A percentile compares a stretch with the other conserved stretches of the same genome.
Conservation (phyloP, 345 rosid species). For the Toxicodendron radicans region DNA sequence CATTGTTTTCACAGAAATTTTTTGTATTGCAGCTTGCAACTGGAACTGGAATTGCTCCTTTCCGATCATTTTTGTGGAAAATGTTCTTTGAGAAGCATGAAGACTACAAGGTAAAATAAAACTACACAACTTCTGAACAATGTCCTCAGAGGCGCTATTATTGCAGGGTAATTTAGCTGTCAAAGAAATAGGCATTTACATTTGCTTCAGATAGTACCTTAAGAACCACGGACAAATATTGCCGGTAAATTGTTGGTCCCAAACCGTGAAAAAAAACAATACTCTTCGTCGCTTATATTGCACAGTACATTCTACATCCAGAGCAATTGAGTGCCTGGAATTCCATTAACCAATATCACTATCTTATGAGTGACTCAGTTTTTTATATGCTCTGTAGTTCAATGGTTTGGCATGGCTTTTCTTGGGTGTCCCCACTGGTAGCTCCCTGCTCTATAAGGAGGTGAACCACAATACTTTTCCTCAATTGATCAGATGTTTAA, state of each 20-base stretch:
- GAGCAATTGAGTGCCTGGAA: neutral
- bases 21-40: slow-evolving; percentile 65
- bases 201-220: neutral
- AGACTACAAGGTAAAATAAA: slow-evolving; percentile 64
- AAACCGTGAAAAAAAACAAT: neutral
- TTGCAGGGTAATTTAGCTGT: neutral
- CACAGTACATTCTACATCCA: neutral
- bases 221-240: neutral
- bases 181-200: neutral
- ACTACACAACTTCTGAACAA: neutral
- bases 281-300: neutral
- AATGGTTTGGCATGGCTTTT: slow-evolving; percentile 97
- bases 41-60: slow-evolving; percentile 97
- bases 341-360: neutral
- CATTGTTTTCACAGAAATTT: neutral
- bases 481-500: neutral
- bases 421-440: slow-evolving; percentile 90
- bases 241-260: neutral
- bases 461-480: slow-evolving; percentile 31
- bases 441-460: slow-evolving; percentile 88
- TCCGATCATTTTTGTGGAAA: slow-evolving; percentile 87
- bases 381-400: slow-evolving; percentile 44
- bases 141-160: neutral
- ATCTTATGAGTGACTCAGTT: neutral
- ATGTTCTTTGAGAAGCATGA: slow-evolving; percentile 97